Percentiles rank a stretch among this genome's conserved stretches.
Conservation (phyloP, 352 stramenopile species). For the Phytophthora nicotianae region DNA sequence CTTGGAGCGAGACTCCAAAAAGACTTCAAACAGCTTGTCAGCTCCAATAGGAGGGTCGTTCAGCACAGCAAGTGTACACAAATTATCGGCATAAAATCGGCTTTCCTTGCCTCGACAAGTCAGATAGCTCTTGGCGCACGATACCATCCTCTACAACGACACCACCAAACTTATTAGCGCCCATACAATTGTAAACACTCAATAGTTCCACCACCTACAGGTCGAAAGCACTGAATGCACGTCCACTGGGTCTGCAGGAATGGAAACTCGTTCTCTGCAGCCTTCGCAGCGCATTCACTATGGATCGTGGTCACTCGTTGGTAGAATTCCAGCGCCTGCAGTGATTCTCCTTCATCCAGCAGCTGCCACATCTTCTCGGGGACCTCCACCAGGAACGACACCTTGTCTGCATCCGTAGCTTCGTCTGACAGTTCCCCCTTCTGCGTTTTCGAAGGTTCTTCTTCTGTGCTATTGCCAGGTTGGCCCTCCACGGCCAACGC, state of each 20-base stretch:
- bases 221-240: conserved; percentile 67
- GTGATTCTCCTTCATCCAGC: conserved; percentile 65
- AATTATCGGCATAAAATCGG: conserved; percentile 69
- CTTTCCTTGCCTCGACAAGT: conserved; percentile 56
- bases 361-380: conserved; percentile 74
- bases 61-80: conserved; percentile 57
- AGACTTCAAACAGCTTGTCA: conserved; percentile 47
- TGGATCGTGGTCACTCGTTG: conserved; percentile 43
- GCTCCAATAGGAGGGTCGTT: conserved; percentile 29
- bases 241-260: conserved; percentile 75
- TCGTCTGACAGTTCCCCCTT: not conserved
- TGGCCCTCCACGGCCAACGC: conserved; percentile 33
- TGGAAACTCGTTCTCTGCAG: conserved; percentile 41
- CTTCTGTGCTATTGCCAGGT: not conserved
- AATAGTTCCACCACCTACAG: conserved; percentile 31
- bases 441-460: not conserved
- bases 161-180: conserved; percentile 12
- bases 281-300: conserved; percentile 19
- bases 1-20: conserved; percentile 55
- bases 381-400: conserved; percentile 59
- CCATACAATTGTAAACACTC: not conserved
- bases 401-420: conserved; percentile 33
- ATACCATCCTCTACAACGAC: conserved; percentile 49
- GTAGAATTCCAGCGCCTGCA: conserved; percentile 58
- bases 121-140: conserved; percentile 54